Conservation (phyloP, 1,284 basidiomycete genomes). For the Cryptococcus hybrid region DNA sequence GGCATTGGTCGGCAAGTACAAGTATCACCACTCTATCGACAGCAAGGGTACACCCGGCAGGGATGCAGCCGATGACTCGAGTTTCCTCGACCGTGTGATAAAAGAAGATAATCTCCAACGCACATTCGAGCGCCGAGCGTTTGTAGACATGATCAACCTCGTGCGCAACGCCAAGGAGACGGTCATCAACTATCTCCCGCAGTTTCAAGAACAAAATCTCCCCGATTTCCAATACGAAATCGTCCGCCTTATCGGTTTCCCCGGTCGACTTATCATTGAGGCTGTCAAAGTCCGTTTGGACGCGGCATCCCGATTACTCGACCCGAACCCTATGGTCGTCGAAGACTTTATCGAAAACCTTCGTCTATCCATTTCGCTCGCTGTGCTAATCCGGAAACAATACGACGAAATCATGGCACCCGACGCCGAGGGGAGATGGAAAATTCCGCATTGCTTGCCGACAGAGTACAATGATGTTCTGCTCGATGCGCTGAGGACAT, state of each 20-base stretch:
- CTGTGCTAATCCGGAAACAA: constrained; percentile 91
- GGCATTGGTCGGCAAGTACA: constrained; percentile 41
- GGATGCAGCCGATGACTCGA: constrained; percentile 59
- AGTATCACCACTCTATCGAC: constrained; percentile 42
- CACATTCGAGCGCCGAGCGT: constrained; percentile 90
- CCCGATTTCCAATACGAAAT: constrained; percentile 91
- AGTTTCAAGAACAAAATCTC: constrained; percentile 65
- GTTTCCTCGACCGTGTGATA: constrained; percentile 89
- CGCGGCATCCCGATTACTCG: constrained; percentile 84
- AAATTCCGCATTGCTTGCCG: constrained; percentile 79
- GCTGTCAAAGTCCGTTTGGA: constrained; percentile 84
- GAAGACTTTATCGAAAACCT: constrained; percentile 96
- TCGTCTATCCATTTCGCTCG: constrained; percentile 85
- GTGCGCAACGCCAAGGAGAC: constrained; percentile 84
- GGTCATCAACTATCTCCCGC: constrained; percentile 65
- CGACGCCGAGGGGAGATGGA: constrained; percentile 85
- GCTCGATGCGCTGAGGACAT: constrained; percentile 80
- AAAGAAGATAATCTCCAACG: constrained; percentile 95
- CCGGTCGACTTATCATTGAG: constrained; percentile 90
- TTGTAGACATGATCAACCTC: constrained; percentile 81
- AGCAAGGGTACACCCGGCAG: constrained; percentile 33
- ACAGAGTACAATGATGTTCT: constrained; percentile 88
- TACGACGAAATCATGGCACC: constrained; percentile 85
- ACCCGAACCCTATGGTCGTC: constrained; percentile 82
- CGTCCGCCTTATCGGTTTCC: constrained; percentile 91